These are phyloP conservation scores for Coniella lustricola DNA, from an alignment of 2,329 filamentous ascomycete species.

Conservation along the genomic window DNA sequence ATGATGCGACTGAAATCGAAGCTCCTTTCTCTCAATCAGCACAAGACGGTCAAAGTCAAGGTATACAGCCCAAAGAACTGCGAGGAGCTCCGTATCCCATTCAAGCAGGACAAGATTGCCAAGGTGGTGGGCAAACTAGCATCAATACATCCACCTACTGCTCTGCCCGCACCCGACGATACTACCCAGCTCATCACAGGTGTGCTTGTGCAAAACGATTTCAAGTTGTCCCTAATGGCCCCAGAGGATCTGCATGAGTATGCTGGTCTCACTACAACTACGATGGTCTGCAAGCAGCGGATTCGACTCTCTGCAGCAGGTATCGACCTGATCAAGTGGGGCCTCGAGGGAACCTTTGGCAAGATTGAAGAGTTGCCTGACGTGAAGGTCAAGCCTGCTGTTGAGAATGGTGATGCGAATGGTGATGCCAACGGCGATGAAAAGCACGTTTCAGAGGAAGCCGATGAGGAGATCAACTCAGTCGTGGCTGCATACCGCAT, in stretches of 20 bases:
- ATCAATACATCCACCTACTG: constrained; percentile 62
- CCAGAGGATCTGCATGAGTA: constrained; percentile 94
- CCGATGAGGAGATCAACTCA: constrained; percentile 56
- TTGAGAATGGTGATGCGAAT: constrained; percentile 25
- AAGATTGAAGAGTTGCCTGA: constrained; percentile 65
- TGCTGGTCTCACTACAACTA: constrained; percentile 92
- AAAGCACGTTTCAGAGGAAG: constrained; percentile 22
- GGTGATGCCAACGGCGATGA: constrained; percentile 22
- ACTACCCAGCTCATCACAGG: constrained; percentile 63
- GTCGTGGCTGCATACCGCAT: constrained; percentile 57
- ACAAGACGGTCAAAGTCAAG: constrained; percentile 75
- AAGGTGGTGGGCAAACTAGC: constrained; percentile 95
- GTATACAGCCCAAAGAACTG: constrained; percentile 93
- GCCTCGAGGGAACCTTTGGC: constrained; percentile 88
- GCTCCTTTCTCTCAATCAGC: constrained; percentile 81
- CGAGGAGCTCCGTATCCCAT: constrained; percentile 89
- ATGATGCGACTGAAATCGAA: constrained; percentile 98
- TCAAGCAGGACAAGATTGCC: constrained; percentile 89
- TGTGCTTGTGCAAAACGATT: constrained; percentile 94
- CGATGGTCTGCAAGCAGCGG: constrained; percentile 85
- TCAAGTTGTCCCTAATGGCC: constrained; percentile 94
- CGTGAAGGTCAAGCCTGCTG: constrained; percentile 33
- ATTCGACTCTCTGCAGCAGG: constrained; percentile 83
- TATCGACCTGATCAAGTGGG: constrained; percentile 88
- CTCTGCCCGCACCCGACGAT: constrained; percentile 24